phyloP scores from a whole-genome alignment of 2,329 filamentous ascomycete species.

The Pestalotiopsis sp. region DNA sequence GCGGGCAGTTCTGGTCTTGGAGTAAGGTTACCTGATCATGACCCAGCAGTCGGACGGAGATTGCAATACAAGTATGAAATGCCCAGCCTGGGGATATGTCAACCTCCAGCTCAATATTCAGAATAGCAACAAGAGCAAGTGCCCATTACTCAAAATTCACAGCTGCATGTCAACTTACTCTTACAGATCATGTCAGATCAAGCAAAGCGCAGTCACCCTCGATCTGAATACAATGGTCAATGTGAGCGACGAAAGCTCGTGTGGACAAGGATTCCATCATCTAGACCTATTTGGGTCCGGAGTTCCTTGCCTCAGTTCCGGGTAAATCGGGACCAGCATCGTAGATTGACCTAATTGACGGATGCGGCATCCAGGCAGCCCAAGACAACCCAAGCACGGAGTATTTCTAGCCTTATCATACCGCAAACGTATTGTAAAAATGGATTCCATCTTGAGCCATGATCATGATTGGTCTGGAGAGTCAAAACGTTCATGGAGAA shows the following conservation, averaged over 20 bases:
- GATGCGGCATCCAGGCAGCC: not conserved
- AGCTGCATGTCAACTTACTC: not conserved
- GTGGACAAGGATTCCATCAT: not conserved
- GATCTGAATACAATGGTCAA: not conserved
- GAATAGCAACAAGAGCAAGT: too few species aligned
- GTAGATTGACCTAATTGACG: not conserved
- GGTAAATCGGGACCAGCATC: not conserved
- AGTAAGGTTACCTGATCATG: too few species aligned
- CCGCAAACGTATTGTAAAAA: not conserved
- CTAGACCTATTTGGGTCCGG: conserved; percentile 9
- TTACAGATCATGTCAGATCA: not conserved
- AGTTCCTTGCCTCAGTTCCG: conserved; percentile 13
- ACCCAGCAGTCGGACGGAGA: too few species aligned
- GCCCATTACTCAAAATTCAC: too few species aligned
- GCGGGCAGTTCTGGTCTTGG: not conserved
- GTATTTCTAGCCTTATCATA: not conserved
- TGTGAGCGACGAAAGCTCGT: not conserved
- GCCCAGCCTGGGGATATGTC: too few species aligned
- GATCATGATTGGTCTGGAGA: not conserved
- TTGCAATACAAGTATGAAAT: too few species aligned
- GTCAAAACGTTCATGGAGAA: too few species aligned
- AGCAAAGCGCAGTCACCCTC: not conserved
- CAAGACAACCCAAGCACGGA: not conserved
- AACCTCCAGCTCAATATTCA: too few species aligned
- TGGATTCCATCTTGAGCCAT: not conserved